Percentiles rank a stretch among this genome's conserved stretches.
phyloP scores from a whole-genome alignment of 208 protist genomes.

The Jaenimonas drosophilae region DNA sequence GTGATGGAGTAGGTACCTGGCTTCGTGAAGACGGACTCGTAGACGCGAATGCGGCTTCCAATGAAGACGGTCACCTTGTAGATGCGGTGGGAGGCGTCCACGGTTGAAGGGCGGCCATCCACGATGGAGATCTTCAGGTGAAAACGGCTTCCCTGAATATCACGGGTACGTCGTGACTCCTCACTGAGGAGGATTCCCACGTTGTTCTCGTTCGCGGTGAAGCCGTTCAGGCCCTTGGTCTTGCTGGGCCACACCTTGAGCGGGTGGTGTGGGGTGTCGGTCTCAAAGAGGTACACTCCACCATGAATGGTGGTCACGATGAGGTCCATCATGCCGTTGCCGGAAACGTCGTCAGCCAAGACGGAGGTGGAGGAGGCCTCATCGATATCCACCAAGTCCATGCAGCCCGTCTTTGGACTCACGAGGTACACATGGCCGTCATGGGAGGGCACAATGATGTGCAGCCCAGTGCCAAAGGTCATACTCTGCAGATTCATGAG shows the following conservation, averaged over 20 bases:
- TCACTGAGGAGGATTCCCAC: conserved; percentile 64
- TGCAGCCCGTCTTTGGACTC: conserved; percentile 56
- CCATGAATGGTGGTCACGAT: conserved; percentile 82
- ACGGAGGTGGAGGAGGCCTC: conserved; percentile 85
- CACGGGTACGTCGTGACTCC: conserved; percentile 28
- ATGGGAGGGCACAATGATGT: conserved; percentile 75
- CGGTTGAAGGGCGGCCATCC: conserved; percentile 21
- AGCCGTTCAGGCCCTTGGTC: conserved; percentile 70
- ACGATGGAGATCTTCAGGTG: conserved; percentile 53
- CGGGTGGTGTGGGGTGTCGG: conserved; percentile 50
- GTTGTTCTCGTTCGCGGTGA: conserved; percentile 56
- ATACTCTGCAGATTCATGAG: conserved; percentile 48
- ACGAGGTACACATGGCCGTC: conserved; percentile 89
- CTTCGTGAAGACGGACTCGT: conserved; percentile 18
- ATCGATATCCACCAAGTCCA: conserved; percentile 85
- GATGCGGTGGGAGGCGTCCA: conserved; percentile 2
- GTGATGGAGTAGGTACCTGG: conserved; percentile 35
- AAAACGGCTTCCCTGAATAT: conserved; percentile 70
- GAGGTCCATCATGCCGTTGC: conserved; percentile 85
- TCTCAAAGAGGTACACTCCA: conserved; percentile 83
- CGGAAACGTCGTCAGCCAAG: conserved; percentile 85
- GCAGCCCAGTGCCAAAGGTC: conserved; percentile 19
- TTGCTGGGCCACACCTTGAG: conserved; percentile 67
- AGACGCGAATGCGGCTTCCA: conserved; percentile 48
- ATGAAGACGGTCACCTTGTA: conserved; percentile 67